phyloP scores from a whole-genome alignment of 371 early-diverging fungal species.

The Mortierella sp. region DNA sequence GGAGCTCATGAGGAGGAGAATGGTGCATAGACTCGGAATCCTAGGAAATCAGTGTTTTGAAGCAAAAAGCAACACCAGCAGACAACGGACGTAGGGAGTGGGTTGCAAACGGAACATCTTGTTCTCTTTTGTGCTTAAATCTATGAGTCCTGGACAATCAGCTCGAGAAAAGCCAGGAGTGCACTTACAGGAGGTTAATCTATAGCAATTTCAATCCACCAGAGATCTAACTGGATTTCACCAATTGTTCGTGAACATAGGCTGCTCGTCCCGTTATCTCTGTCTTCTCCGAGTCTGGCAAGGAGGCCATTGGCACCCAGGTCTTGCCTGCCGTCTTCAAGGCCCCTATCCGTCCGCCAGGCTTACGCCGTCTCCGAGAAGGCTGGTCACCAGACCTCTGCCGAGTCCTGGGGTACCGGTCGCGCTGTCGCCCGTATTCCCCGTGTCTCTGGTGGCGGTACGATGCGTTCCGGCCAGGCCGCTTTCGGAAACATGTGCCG shows the following conservation, averaged over 20 bases:
- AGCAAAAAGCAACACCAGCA: too few species aligned
- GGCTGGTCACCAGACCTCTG: constrained; percentile 99
- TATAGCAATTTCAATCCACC: too few species aligned
- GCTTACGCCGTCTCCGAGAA: constrained; percentile 97
- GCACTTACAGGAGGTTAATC: too few species aligned
- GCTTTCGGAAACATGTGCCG: constrained; percentile 99
- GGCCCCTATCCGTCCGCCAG: constrained; percentile 99
- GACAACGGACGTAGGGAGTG: too few species aligned
- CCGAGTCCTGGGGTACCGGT: constrained; percentile 99
- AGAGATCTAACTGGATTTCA: too few species aligned
- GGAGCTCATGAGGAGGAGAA: too few species aligned
- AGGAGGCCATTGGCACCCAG: constrained; percentile 79
- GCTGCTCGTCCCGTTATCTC: constrained; percentile 93
- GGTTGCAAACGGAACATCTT: too few species aligned
- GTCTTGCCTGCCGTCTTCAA: constrained; percentile 98
- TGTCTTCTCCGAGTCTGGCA: constrained; percentile 89
- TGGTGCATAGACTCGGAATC: too few species aligned
- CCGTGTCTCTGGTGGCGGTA: constrained; percentile 99
- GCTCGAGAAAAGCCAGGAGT: too few species aligned
- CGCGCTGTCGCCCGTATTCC: constrained; percentile 99
- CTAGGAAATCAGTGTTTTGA: too few species aligned
- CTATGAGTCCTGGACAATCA: too few species aligned
- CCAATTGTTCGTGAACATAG: constrained; percentile 12
- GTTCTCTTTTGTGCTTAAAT: too few species aligned
- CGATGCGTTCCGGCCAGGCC: constrained; percentile 99